Percentiles rank a stretch among this genome's conserved stretches.
Conservation (phyloP, 805 yeast species). For the Naumovozyma baii region DNA sequence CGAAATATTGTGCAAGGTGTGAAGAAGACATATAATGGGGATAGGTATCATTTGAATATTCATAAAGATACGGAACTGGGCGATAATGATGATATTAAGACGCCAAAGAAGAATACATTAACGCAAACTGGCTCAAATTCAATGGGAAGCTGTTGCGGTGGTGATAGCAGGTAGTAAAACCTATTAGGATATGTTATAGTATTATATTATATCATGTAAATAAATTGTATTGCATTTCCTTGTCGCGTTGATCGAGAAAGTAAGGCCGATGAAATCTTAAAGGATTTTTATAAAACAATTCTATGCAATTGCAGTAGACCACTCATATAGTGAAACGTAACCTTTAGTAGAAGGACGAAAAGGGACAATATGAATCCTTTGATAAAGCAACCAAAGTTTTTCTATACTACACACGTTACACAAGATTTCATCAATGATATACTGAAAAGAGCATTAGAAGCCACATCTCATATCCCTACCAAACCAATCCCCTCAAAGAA, state of each 20-base stretch:
- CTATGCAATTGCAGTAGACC: no score
- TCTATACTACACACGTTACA: constrained; percentile 11
- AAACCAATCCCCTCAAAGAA: background rate
- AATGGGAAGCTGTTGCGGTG: constrained; percentile 52
- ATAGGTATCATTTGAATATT: constrained; percentile 43
- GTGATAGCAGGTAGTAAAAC: no score
- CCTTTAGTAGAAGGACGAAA: background rate
- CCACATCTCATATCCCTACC: constrained; percentile 7
- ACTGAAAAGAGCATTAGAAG: constrained; percentile 26
- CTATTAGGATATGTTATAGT: no score
- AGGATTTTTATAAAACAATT: no score
- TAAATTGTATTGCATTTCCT: no score
- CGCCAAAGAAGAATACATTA: constrained; percentile 31
- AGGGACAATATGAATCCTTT: constrained; percentile 7
- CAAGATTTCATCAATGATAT: constrained; percentile 26
- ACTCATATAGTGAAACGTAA: no score
- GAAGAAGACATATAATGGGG: constrained; percentile 21
- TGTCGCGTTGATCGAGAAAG: no score
- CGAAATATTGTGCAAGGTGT: constrained; percentile 81
- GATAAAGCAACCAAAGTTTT: background rate
- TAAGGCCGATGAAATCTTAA: background rate
- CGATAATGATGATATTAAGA: constrained; percentile 70
- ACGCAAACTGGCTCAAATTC: constrained; percentile 29
- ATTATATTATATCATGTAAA: background rate
- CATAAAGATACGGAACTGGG: constrained; percentile 83